Evolutionary conservation across 1,284 basidiomycete genomes (phyloP).

Genomic region (Calocybe gambosa): DNA sequence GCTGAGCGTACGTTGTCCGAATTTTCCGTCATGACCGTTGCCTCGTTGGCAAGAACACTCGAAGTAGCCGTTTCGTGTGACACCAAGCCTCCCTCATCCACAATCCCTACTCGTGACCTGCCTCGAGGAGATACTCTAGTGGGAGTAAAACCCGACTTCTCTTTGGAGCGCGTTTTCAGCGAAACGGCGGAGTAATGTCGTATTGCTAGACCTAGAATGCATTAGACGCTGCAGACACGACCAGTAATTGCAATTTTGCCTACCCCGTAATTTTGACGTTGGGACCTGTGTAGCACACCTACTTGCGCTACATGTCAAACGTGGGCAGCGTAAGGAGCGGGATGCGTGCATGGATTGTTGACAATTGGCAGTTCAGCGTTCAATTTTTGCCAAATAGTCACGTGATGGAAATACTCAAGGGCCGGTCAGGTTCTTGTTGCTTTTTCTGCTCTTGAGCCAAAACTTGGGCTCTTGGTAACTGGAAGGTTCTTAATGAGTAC

Average conservation of each 20-base stretch:
- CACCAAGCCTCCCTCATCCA: constrained; percentile 13
- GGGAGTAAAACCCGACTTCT: constrained; percentile 10
- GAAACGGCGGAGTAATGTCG: constrained; percentile 24
- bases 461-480: too few relatives aligned
- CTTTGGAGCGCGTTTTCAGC: constrained; percentile 19
- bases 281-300: not conserved
- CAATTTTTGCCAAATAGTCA: constrained; percentile 10
- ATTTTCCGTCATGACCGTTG: constrained; percentile 10
- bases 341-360: constrained; percentile 15
- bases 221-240: not conserved
- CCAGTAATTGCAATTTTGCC: not conserved
- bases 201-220: constrained; percentile 14
- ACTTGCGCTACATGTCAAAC: constrained; percentile 3
- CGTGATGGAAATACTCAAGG: constrained; percentile 9
- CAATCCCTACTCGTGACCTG: constrained; percentile 5
- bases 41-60: constrained; percentile 4
- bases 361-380: constrained; percentile 2
- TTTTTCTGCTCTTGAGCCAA: too few relatives aligned
- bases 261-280: not conserved
- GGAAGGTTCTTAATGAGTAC: too few relatives aligned
- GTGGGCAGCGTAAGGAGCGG: constrained; percentile 19
- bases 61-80: constrained; percentile 4
- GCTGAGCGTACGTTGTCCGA: constrained; percentile 16
- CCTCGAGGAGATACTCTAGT: constrained; percentile 14
- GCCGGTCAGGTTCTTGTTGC: constrained; percentile 6